Evolutionary conservation across 352 stramenopile species (phyloP), one percentile per base, ranked within the genome.

Genomic region (Globisporangium heterothallicum): DNA sequence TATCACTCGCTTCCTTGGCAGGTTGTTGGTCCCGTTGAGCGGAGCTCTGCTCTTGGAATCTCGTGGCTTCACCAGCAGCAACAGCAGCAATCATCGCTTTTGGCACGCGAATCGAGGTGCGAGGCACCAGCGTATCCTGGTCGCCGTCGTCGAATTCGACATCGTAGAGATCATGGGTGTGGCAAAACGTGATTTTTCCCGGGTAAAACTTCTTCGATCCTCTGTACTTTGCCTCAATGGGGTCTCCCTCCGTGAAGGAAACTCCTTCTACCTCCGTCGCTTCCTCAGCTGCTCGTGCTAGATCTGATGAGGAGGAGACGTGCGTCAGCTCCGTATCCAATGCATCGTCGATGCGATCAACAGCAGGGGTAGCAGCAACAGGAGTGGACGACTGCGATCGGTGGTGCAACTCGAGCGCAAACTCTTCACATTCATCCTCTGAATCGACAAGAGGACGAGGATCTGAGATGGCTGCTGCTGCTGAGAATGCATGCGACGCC

Each of bases 221-320:
- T 22, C 9, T 30, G 45, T 29, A 41, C 22, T 34, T 65, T 3
- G 42, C 52, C 21, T 65, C 58, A 24, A 65, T 40, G 6, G 35
- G 7, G 2, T 61, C 27, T 2, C 58, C 53, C 4, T 43, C 5
- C 2, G 10, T 14, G 18, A 29, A 56, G 13, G 24, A n/a, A n/a
- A n/a, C n/a, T n/a, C n/a, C n/a, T n/a, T n/a, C n/a, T n/a, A n/a
- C n/a, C n/a, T n/a, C 35, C 16, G 38, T 19, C 10, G 12, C 22
- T 43, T 19, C 27, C 49, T 40, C 10, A 49, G 29, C 1, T 2
- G 24, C 49, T 36, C 6, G 9, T 42, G 27, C 14, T 42, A 16
- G 30, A 8, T 16, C 6, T 36, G 3, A 8, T 36, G 30, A 36
- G 6, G 30, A 36, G 30, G 16, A 16, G 30, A 6, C 30, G 16